phyloP scores from a whole-genome alignment of 352 stramenopile species.

The Saprolegnia parasitica region DNA sequence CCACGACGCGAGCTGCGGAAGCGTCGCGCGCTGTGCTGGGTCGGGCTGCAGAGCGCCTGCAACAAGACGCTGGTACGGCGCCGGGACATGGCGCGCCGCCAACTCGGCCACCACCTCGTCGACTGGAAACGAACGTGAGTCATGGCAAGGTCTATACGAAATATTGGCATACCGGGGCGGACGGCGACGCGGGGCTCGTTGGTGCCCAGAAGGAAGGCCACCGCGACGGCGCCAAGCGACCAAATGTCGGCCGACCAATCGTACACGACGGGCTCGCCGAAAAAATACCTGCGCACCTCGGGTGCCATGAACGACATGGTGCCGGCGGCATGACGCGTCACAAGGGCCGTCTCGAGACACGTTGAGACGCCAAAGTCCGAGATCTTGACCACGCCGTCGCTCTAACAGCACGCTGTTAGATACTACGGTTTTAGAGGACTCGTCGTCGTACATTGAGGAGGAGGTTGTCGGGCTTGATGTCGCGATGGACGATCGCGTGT shows the following conservation, averaged over 20 bases:
- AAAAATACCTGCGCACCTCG: slow-evolving; percentile 67
- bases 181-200: slow-evolving; percentile 63
- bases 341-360: slow-evolving; percentile 58
- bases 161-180: slow-evolving; percentile 37
- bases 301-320: slow-evolving; percentile 80
- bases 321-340: slow-evolving; percentile 67
- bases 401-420: slow-evolving; percentile 34
- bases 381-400: slow-evolving; percentile 61
- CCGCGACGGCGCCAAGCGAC: slow-evolving; percentile 67
- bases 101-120: slow-evolving; percentile 57
- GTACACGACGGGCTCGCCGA: slow-evolving; percentile 65
- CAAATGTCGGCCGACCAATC: slow-evolving; percentile 67
- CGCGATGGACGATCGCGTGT: slow-evolving; percentile 62
- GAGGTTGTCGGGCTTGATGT: slow-evolving; percentile 75
- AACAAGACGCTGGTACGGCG: slow-evolving; percentile 41
- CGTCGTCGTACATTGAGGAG: slow-evolving; percentile 54
- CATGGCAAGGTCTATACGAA: not conserved
- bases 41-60: slow-evolving; percentile 41
- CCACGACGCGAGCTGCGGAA: slow-evolving; percentile 42
- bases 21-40: slow-evolving; percentile 40
- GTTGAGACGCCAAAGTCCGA: slow-evolving; percentile 82
- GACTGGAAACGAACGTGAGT: slow-evolving; percentile 31
- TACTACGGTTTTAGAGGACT: no score
- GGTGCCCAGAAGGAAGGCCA: slow-evolving; percentile 64
- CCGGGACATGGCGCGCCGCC: slow-evolving; percentile 32